Conservation (phyloP, 495 filamentous ascomycete genomes). For the Letharia lupina region DNA sequence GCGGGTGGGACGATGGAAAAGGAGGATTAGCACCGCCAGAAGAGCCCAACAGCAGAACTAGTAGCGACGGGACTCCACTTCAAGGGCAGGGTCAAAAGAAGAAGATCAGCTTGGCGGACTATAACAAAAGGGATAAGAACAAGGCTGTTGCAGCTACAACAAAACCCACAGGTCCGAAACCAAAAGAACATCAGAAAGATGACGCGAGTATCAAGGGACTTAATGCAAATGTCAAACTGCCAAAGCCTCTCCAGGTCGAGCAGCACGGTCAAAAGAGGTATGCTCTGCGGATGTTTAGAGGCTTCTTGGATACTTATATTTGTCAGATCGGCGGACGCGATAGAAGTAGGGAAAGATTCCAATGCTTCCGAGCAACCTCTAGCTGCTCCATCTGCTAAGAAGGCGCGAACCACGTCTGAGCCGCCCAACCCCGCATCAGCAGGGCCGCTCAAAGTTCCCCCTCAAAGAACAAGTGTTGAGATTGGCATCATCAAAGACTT, state of each 20-base stretch:
- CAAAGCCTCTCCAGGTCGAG: constrained; percentile 22
- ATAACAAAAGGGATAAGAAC: constrained; percentile 35
- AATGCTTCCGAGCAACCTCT: constrained; percentile 31
- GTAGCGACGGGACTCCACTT: constrained; percentile 32
- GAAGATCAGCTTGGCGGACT: constrained; percentile 45
- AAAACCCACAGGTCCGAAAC: constrained; percentile 22
- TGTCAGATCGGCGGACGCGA: constrained; percentile 24
- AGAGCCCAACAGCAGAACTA: constrained; percentile 29
- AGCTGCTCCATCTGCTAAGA: constrained; percentile 26
- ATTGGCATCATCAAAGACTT: neutral
- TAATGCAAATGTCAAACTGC: constrained; percentile 20
- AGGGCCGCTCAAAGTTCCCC: neutral
- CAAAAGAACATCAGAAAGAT: constrained; percentile 21
- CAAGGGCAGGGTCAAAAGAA: constrained; percentile 33
- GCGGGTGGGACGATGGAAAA: constrained; percentile 46
- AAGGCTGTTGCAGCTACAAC: constrained; percentile 9
- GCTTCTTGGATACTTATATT: constrained; percentile 18
- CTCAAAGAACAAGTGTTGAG: neutral
- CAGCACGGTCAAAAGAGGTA: constrained; percentile 20
- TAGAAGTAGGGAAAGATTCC: constrained; percentile 18
- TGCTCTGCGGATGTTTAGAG: constrained; percentile 23
- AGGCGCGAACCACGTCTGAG: constrained; percentile 24
- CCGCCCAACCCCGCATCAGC: neutral
- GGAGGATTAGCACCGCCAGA: constrained; percentile 38
- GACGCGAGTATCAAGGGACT: constrained; percentile 23